Conservation (phyloP, 345 rosid genomes). For the Mercurialis annua region DNA sequence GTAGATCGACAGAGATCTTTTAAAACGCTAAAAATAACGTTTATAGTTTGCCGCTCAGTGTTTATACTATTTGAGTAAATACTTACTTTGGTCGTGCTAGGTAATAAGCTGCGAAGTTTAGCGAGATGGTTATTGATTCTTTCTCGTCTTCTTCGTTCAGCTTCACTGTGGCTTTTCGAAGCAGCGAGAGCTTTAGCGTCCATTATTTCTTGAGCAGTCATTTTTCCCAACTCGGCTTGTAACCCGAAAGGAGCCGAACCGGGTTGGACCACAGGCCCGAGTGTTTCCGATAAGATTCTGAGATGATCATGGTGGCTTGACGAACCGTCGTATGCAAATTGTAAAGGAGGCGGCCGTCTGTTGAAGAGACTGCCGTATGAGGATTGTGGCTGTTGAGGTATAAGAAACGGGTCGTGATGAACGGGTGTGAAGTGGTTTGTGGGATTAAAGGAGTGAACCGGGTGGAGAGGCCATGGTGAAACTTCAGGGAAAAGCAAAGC, state of each 20-base stretch:
- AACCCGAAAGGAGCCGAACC: slow-evolving; percentile 69
- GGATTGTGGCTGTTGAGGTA: slow-evolving; percentile 56
- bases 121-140: slow-evolving; percentile 96
- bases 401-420: slow-evolving; percentile 54
- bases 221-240: slow-evolving; percentile 77
- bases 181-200: slow-evolving; percentile 99
- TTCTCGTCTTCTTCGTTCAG: slow-evolving; percentile 92
- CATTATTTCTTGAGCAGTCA: slow-evolving; percentile 97
- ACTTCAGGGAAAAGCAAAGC: slow-evolving; percentile 52
- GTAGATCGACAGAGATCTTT: slow-evolving; percentile 23
- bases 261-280: slow-evolving; percentile 63
- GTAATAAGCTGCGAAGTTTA: slow-evolving; percentile 87
- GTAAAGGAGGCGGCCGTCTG: slow-evolving; percentile 55
- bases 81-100: slow-evolving; percentile 97
- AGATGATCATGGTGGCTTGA: slow-evolving; percentile 51
- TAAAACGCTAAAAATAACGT: slow-evolving; percentile 9
- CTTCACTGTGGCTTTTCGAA: slow-evolving; percentile 95
- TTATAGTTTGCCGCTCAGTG: no score
- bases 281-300: slow-evolving; percentile 71
- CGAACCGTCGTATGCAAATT: slow-evolving; percentile 65
- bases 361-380: slow-evolving; percentile 62
- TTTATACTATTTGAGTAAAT: not conserved
- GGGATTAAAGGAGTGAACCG: slow-evolving; percentile 5
- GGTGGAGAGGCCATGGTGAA: slow-evolving; percentile 53
- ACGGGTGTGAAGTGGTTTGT: slow-evolving; percentile 19